phyloP scores from a whole-genome alignment of 1,284 basidiomycete genomes.

The Coniophora puteana region DNA sequence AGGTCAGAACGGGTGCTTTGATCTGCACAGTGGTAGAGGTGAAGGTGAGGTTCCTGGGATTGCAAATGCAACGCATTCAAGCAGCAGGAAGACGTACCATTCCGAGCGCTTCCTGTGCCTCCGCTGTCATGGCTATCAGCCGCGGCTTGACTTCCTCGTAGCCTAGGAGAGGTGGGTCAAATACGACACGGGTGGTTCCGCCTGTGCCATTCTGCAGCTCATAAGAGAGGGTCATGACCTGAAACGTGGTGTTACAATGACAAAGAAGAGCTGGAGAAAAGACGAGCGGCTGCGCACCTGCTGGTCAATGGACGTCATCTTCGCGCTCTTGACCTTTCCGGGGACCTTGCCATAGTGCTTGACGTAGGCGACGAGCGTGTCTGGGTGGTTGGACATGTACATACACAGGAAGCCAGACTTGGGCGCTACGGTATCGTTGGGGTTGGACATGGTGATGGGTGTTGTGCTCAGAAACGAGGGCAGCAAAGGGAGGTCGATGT shows the following conservation, averaged over 20 bases:
- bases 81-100: constrained; percentile 49
- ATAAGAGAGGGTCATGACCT: constrained; percentile 73
- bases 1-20: constrained; percentile 56
- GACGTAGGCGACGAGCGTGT: constrained; percentile 76
- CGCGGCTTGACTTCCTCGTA: constrained; percentile 81
- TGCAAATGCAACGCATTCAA: neutral
- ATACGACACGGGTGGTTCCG: constrained; percentile 45
- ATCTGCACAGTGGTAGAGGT: constrained; percentile 41
- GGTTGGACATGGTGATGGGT: constrained; percentile 36
- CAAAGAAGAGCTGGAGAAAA: too few species aligned
- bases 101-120: constrained; percentile 68
- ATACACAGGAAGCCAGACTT: constrained; percentile 73
- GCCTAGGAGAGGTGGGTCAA: constrained; percentile 65
- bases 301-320: constrained; percentile 63
- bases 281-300: constrained; percentile 44
- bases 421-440: constrained; percentile 69
- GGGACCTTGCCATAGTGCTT: constrained; percentile 70
- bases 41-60: neutral
- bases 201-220: constrained; percentile 40
- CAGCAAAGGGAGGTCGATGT: neutral
- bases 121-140: constrained; percentile 67
- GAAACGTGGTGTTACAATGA: too few species aligned
- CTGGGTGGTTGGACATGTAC: constrained; percentile 81
- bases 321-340: constrained; percentile 45
- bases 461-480: neutral